Evolutionary conservation across 805 yeast genomes (phyloP).

Genomic region (Zygoascus bituminiphila): DNA sequence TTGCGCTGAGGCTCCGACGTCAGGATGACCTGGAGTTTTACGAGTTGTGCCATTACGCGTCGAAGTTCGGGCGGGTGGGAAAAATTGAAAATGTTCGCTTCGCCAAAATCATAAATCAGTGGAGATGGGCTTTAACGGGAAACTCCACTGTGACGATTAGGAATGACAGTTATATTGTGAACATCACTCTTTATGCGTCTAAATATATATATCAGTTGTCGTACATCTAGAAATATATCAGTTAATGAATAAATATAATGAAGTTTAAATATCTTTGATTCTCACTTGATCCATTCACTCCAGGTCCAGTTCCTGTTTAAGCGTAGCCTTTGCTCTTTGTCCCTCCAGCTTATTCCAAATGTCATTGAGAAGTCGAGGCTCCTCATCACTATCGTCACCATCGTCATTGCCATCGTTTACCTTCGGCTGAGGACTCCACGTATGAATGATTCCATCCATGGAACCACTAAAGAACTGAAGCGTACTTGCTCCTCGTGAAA

Average conservation of each 20-base stretch:
- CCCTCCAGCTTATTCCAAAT: conserved; percentile 5
- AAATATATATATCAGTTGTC: too few species aligned
- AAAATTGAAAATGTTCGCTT: not conserved
- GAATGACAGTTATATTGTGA: too few species aligned
- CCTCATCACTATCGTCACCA: conserved; percentile 8
- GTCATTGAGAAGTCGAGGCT: conserved; percentile 11
- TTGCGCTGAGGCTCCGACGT: not conserved
- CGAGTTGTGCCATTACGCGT: not conserved
- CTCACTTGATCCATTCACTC: not conserved
- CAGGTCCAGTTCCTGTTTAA: not conserved
- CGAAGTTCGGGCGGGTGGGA: not conserved
- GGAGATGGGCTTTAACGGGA: too few species aligned
- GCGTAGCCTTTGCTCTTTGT: not conserved
- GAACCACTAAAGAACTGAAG: conserved; percentile 51
- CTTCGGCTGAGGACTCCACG: conserved; percentile 41
- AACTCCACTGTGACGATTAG: too few species aligned
- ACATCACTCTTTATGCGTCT: too few species aligned
- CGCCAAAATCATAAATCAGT: too few species aligned
- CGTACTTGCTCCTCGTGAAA: conserved; percentile 38
- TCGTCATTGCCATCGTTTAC: not conserved
- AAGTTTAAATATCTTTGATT: not conserved
- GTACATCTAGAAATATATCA: too few species aligned
- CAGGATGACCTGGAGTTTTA: conserved; percentile 1
- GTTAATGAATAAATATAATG: too few species aligned
- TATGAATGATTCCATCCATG: conserved; percentile 54